A percentile compares a stretch with the other conserved stretches of the same genome.
phyloP scores from a whole-genome alignment of 768 basidiomycete species.

The Lactarius quietus region DNA sequence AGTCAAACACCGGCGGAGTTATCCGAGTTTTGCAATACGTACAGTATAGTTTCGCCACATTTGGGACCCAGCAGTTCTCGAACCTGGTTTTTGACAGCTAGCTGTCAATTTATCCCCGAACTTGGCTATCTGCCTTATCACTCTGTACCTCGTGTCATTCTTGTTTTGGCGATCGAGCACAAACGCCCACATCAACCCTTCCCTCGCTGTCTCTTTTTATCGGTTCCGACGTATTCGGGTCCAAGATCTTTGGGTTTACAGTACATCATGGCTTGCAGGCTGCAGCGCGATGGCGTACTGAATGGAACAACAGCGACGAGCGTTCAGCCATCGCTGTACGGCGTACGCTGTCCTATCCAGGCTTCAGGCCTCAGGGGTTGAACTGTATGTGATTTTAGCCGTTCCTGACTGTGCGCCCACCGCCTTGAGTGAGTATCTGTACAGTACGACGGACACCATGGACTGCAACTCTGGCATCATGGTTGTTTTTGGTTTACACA shows the following conservation, averaged over 20 bases:
- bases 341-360: too few relatives aligned
- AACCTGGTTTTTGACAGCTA: neutral
- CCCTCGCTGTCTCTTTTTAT: neutral
- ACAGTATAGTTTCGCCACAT: neutral
- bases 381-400: neutral
- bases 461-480: too few relatives aligned
- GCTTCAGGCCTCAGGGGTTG: too few relatives aligned
- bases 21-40: neutral
- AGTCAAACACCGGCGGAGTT: neutral
- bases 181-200: neutral
- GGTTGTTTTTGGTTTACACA: neutral
- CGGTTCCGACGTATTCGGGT: neutral
- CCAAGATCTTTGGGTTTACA: neutral
- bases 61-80: neutral
- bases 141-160: neutral
- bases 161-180: neutral
- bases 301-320: too few relatives aligned
- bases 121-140: neutral
- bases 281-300: neutral
- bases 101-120: neutral
- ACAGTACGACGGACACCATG: neutral
- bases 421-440: neutral
- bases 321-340: too few relatives aligned
- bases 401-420: neutral
- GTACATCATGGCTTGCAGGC: neutral